These are phyloP conservation scores for Leccinum cinnamomeum DNA, from an alignment of 1,284 basidiomycete genomes.

Conservation along the genomic window DNA sequence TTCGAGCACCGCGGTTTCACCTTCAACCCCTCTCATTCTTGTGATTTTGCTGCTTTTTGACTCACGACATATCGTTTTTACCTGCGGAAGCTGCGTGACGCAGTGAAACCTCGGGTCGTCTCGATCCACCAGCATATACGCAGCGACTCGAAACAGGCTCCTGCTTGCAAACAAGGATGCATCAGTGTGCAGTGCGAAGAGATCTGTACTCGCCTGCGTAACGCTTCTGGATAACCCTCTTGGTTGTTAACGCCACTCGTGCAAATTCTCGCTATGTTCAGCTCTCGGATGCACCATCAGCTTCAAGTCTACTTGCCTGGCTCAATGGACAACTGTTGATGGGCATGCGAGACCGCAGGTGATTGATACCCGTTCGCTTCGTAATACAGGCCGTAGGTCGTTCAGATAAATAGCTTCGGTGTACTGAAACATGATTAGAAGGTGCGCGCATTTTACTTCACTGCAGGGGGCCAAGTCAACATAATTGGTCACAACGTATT, in stretches of 20 bases:
- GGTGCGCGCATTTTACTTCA: conserved; percentile 1
- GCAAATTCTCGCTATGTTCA: not conserved
- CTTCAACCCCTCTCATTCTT: not conserved
- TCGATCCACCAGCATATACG: not conserved
- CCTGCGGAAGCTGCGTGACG: not conserved
- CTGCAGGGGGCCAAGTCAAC: not conserved
- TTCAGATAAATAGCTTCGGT: not conserved
- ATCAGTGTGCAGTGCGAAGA: not conserved
- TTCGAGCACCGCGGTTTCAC: not conserved
- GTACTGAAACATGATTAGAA: not conserved
- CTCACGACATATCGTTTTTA: not conserved
- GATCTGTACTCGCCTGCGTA: conserved; percentile 11
- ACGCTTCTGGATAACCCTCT: not conserved
- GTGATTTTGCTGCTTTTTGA: not conserved
- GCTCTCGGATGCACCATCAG: not conserved
- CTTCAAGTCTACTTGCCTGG: not conserved
- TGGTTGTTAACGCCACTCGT: conserved; percentile 10
- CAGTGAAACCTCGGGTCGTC: not conserved
- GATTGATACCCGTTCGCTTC: not conserved
- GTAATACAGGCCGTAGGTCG: not conserved
- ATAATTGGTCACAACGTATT: not conserved
- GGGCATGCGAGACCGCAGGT: not conserved
- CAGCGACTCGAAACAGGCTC: not conserved
- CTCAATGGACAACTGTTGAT: not conserved
- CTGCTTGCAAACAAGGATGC: not conserved